A percentile compares a stretch with the other conserved stretches of the same genome.
Conservation (phyloP, 352 stramenopile genomes). For the Globisporangium nunn region DNA sequence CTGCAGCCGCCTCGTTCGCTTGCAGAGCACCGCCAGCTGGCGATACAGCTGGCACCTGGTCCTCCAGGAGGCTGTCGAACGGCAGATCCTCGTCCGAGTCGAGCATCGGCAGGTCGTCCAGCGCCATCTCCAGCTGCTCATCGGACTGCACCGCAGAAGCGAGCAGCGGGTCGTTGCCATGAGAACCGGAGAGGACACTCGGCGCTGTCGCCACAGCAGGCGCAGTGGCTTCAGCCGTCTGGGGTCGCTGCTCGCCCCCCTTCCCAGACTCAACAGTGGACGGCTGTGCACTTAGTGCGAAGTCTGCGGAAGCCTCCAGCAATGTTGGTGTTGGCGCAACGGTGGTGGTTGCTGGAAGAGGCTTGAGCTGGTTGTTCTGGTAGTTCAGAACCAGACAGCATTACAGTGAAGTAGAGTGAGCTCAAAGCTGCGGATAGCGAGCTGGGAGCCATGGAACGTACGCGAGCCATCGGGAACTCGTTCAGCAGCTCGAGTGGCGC, state of each 20-base stretch:
- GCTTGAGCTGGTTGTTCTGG: not conserved
- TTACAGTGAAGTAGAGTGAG: not conserved
- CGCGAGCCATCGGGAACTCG: constrained; percentile 43
- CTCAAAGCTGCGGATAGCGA: not conserved
- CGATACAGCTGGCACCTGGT: constrained; percentile 4
- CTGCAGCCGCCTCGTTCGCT: not conserved
- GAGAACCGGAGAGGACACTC: not conserved
- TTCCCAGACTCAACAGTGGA: not conserved
- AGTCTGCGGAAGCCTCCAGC: not conserved
- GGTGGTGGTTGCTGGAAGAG: not conserved
- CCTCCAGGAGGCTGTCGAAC: constrained; percentile 18
- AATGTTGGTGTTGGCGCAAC: not conserved
- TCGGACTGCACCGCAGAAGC: constrained; percentile 42
- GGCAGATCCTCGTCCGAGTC: constrained; percentile 61
- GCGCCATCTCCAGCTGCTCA: constrained; percentile 61
- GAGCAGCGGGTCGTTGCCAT: constrained; percentile 16
- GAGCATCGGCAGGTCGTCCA: constrained; percentile 69
- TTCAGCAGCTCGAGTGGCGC: constrained; percentile 63
- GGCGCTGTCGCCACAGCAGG: not conserved
- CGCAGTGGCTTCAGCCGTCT: not conserved
- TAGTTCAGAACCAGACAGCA: not conserved
- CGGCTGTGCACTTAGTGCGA: not conserved
- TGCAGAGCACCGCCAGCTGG: not conserved
- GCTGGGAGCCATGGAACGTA: constrained; percentile 17
- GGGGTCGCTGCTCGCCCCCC: not conserved